Base-by-base conservation (phyloP, 2,329 filamentous ascomycete species). In the Fusarium temperatum region DNA sequence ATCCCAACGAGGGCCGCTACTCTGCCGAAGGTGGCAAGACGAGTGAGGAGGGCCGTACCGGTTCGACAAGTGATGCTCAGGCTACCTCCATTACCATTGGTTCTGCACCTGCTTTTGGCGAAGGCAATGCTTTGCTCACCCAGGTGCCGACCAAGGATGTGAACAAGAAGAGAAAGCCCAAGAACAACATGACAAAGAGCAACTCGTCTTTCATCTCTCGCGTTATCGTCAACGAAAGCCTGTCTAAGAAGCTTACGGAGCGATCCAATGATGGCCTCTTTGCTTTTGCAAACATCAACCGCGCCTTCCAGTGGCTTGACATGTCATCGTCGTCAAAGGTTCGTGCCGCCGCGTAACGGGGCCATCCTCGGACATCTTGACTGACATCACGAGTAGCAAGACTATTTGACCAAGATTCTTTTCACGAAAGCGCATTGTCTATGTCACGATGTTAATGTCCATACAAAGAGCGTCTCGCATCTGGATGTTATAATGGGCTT, bases 151-250 rank as follows among this genome's bases (percentile, higher is more conserved):
- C 88, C 36, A 94, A 94, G 78, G 94, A 95, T 78, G 88, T 89
- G 45, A 91, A 89, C 73, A 98, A 98, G 86, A 89, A 91, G 81
- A 90, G 92, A 79, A 99, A 99, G 82, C 96, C 96, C 6, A 99
- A 98, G 87, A 98, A 96, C 83, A 98, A 97, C 82, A 96, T 99
- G 82, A 92, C 96, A 59, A 99, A 99, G 87, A 98, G 95, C 84
- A 98, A 98, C 82, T 99, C 96, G 15, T 98, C 96, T 2, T 99
- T 98, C 80, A 96, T 99, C 36, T 98, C 96, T n/a, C 88, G 96
- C 62, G 96, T 98, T 38, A 98, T 98, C 73, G 92, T 95, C 22
- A 94, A 98, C 78, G 96, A 99, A 78, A 88, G 88, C 9, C 83
- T 97, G 62, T 88, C 89, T 28, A 97, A 96, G 83, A 91, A 93